These are phyloP conservation scores for Cadophora luteo-olivacea DNA, from an alignment of 2,329 filamentous ascomycete genomes.

Conservation along the genomic window DNA sequence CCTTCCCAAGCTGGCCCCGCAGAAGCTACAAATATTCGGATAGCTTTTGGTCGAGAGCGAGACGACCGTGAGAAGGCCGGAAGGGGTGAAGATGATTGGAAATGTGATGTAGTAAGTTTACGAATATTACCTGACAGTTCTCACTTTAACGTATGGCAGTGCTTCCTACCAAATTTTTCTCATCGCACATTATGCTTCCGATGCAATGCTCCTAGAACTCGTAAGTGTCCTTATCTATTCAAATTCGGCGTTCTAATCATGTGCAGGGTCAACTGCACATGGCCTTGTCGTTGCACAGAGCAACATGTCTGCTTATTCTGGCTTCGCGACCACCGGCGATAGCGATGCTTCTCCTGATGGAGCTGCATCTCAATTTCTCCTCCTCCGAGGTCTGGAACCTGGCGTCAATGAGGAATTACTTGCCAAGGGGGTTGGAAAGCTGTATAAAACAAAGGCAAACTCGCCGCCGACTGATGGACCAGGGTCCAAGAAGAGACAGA, in stretches of 20 bases:
- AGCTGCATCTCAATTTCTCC: constrained; percentile 71
- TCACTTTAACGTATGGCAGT: constrained; percentile 48
- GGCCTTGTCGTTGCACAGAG: constrained; percentile 46
- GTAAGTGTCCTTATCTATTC: constrained; percentile 46
- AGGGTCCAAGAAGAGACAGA: constrained; percentile 51
- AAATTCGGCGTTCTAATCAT: constrained; percentile 35
- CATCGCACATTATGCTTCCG: constrained; percentile 62
- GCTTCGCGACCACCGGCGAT: constrained; percentile 57
- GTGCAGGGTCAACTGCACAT: constrained; percentile 43
- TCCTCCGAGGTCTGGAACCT: constrained; percentile 73
- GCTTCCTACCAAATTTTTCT: constrained; percentile 61
- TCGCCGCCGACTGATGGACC: constrained; percentile 46
- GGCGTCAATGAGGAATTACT: constrained; percentile 76
- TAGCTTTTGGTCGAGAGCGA: constrained; percentile 59
- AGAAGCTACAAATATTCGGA: constrained; percentile 47
- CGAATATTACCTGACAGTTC: background rate
- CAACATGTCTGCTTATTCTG: constrained; percentile 48
- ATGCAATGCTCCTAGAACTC: constrained; percentile 60
- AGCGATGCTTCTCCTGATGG: constrained; percentile 60
- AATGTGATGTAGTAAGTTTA: constrained; percentile 55
- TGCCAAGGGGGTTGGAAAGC: constrained; percentile 74
- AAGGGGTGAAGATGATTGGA: constrained; percentile 61
- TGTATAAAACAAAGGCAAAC: constrained; percentile 64
- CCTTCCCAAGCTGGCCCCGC: constrained; percentile 50
- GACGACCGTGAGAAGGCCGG: constrained; percentile 54